These are phyloP conservation scores for Sindora glabra DNA, from an alignment of 306 rosid genomes.

Conservation along the genomic window DNA sequence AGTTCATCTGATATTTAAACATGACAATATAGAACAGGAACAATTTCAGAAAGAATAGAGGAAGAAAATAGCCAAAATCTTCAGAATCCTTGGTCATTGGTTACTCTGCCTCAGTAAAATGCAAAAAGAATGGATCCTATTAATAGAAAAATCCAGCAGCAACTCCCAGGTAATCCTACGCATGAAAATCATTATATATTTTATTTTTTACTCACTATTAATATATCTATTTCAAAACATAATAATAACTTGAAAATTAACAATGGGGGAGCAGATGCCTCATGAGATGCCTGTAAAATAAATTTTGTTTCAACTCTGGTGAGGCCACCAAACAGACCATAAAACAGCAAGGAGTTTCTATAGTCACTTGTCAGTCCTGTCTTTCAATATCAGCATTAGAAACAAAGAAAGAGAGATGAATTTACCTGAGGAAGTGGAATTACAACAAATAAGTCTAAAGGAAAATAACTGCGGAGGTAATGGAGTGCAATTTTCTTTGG, in stretches of 20 bases:
- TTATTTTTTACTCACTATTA: no score
- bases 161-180: no score
- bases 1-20: background rate
- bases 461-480: conserved; percentile 37
- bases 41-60: background rate
- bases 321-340: no score
- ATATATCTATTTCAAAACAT: background rate
- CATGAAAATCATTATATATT: no score
- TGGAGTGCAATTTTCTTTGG: conserved; percentile 41
- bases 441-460: conserved; percentile 35
- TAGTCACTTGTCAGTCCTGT: no score
- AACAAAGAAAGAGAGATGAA: background rate
- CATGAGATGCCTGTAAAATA: background rate
- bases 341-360: no score
- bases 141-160: background rate
- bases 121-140: background rate
- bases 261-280: background rate
- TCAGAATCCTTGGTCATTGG: background rate
- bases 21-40: background rate
- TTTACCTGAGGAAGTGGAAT: conserved; percentile 53
- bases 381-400: background rate
- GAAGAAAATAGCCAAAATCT: background rate
- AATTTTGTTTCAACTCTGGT: no score
- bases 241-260: background rate
- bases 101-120: background rate